Evolutionary conservation across 108 stramenopile species (phyloP), one percentile per base, ranked within the genome.

Genomic region (Discostella pseudostelligera): DNA sequence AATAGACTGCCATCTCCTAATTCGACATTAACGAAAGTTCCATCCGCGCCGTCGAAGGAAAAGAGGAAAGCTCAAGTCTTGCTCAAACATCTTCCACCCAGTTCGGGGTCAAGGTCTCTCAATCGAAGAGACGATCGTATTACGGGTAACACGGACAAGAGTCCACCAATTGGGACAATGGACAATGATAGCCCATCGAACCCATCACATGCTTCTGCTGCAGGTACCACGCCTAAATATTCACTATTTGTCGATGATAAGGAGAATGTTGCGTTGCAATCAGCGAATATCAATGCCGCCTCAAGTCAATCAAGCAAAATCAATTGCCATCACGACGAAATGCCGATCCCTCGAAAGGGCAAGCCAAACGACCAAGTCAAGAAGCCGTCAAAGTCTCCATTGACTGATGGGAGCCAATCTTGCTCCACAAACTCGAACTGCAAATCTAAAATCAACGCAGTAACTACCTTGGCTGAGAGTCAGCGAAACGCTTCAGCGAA

Each of bases 41-140:
- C 24, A 12, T 40, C 24, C 11, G 45, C 35, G 21, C 45, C 66
- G 1, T 20, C 35, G 8, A 56, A 57, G 47, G 68, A 69, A 42
- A 69, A 60, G 49, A 50, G 37, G 48, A 58, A 59, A n/a, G 39
- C 42, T 59, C 22, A 39, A 17, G 39, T 36, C 53, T 54, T 54
- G 32, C 10, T 54, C 53, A 54, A 35, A 35, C 4, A 50, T 50
- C 49, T 4, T 3, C 49, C 20, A 3, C 24, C 49, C 8, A 22
- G 4, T 50, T 50, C 49, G 1, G 21, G 12, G 1, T 50, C 53
- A 3, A 54, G 53, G 13, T 35, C 53, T 11, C 3, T 12, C 53
- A 36, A 35, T 36, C 53, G 53, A 54, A 25, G 4, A 43, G 42
- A 8, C 12, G 9, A 8, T 43, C 7, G 53, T 10, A 54, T 16